These are phyloP conservation scores for Cryptococcus maquisensis DNA, from an alignment of 1,284 basidiomycete genomes.

Conservation along the genomic window DNA sequence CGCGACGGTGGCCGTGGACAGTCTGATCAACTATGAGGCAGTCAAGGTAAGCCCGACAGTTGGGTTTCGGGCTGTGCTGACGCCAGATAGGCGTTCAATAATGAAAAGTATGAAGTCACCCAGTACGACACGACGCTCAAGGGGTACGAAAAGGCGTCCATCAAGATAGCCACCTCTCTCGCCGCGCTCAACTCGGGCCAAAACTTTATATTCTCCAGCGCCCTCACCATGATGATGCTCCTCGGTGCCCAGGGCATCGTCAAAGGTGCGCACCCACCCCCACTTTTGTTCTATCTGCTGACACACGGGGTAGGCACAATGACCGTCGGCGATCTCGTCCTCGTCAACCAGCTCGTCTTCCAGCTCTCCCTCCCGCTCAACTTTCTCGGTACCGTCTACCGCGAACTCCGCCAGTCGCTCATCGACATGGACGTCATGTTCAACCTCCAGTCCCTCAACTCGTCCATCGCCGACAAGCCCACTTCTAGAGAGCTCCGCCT, in stretches of 20 bases:
- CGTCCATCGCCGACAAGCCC: conserved; percentile 64
- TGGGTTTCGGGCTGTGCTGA: too few relatives aligned
- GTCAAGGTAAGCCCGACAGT: conserved; percentile 68
- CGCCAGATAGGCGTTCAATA: conserved; percentile 80
- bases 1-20: conserved; percentile 89
- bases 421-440: conserved; percentile 96
- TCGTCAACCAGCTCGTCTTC: conserved; percentile 99
- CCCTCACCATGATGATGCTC: conserved; percentile 92
- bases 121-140: conserved; percentile 89
- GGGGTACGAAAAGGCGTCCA: conserved; percentile 82
- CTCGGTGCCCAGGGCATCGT: conserved; percentile 90
- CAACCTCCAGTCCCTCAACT: conserved; percentile 80
- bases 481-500: conserved; percentile 65
- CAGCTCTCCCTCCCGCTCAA: conserved; percentile 93
- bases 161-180: conserved; percentile 92
- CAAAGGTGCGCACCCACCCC: conserved; percentile 58
- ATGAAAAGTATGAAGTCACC: conserved; percentile 82
- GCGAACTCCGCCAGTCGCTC: conserved; percentile 89
- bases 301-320: conserved; percentile 76
- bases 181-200: conserved; percentile 94
- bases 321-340: conserved; percentile 96
- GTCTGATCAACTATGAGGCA: conserved; percentile 95
- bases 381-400: conserved; percentile 94
- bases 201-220: conserved; percentile 90
- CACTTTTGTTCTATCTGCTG: neutral